Conservation (phyloP, 768 basidiomycete genomes). For the Rhodotorula sphaerocarpa region DNA sequence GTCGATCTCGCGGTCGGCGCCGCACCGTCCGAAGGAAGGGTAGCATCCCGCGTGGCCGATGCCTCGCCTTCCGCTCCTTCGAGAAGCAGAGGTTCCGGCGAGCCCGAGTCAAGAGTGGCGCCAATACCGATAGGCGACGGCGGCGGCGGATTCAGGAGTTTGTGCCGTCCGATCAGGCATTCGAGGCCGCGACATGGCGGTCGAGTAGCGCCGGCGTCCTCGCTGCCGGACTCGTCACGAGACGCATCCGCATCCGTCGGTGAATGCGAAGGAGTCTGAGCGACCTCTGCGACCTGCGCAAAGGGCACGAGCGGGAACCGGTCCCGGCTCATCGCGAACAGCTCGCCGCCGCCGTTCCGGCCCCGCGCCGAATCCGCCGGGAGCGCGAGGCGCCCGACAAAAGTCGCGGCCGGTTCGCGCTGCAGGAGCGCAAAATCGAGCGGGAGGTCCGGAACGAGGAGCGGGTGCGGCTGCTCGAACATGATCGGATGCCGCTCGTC, state of each 20-base stretch:
- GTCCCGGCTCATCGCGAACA: constrained; percentile 77
- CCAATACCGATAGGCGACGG: constrained; percentile 25
- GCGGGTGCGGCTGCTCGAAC: constrained; percentile 40
- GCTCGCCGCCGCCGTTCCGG: constrained; percentile 25
- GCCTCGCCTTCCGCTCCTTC: constrained; percentile 1
- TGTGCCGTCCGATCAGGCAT: constrained; percentile 35
- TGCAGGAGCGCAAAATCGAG: constrained; percentile 44
- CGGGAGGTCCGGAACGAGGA: constrained; percentile 56
- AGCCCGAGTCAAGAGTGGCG: constrained; percentile 18
- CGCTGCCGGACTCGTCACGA: neutral
- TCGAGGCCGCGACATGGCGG: constrained; percentile 23
- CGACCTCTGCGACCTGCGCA: constrained; percentile 40
- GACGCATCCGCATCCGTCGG: constrained; percentile 26
- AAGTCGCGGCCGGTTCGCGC: constrained; percentile 52
- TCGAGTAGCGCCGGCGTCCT: no score
- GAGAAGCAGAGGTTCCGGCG: constrained; percentile 17
- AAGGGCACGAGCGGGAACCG: constrained; percentile 68
- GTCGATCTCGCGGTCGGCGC: no score
- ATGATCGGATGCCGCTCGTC: constrained; percentile 17
- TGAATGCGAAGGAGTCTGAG: constrained; percentile 38
- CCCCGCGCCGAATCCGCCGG: constrained; percentile 52
- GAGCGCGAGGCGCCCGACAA: constrained; percentile 59
- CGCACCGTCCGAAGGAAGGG: no score
- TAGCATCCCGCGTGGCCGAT: no score
- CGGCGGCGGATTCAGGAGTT: constrained; percentile 9